Conservation (phyloP, 805 yeast genomes). For the Blastobotrys muscicola region DNA sequence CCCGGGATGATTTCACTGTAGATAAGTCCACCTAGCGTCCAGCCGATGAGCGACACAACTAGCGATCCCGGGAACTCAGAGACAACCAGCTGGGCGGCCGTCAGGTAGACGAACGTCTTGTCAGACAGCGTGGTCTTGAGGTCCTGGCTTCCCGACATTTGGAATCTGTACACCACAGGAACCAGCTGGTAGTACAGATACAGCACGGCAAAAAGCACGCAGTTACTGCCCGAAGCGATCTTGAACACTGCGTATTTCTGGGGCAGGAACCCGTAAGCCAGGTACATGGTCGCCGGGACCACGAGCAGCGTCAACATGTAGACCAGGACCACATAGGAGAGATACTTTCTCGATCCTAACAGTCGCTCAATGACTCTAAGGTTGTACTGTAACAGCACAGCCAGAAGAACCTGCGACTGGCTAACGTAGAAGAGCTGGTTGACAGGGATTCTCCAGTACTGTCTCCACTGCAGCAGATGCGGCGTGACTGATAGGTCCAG, state of each 20-base stretch:
- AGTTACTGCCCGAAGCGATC: constrained; percentile 30
- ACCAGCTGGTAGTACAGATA: constrained; percentile 30
- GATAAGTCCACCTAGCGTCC: constrained; percentile 31
- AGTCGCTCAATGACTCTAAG: constrained; percentile 32
- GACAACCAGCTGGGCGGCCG: constrained; percentile 28
- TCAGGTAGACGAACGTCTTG: constrained; percentile 27
- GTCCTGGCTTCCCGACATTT: constrained; percentile 15
- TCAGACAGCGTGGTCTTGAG: constrained; percentile 23
- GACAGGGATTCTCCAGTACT: constrained; percentile 28
- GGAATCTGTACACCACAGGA: constrained; percentile 34
- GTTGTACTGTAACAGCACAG: constrained; percentile 30
- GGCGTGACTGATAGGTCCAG: constrained; percentile 28
- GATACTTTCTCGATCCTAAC: constrained; percentile 30
- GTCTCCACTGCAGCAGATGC: constrained; percentile 28
- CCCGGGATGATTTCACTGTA: constrained; percentile 31
- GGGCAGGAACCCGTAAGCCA: constrained; percentile 12
- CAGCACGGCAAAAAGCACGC: constrained; percentile 28
- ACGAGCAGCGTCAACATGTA: constrained; percentile 12
- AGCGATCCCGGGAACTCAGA: constrained; percentile 25
- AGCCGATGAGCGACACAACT: constrained; percentile 26
- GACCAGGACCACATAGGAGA: constrained; percentile 23
- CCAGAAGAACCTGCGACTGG: constrained; percentile 31
- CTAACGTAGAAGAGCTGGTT: constrained; percentile 25
- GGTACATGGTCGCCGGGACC: constrained; percentile 15
- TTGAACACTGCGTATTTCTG: constrained; percentile 6